Percentiles rank a stretch among this genome's conserved stretches.
Evolutionary conservation across 345 rosid species (phyloP).

Genomic region (Trapa bicornis): DNA sequence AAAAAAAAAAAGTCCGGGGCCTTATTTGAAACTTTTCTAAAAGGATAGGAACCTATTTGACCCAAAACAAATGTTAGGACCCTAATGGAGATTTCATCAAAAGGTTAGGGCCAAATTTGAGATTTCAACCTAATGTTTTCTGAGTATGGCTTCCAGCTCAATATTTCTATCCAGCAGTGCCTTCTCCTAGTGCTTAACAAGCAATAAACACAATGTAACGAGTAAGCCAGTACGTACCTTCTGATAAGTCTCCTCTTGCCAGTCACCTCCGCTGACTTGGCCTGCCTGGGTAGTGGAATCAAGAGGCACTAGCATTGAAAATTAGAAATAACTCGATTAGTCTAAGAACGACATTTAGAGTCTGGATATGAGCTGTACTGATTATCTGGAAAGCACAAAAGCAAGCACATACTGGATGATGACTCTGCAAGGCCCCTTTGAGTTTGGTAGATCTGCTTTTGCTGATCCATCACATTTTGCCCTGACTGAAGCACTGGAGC

Average conservation of each 20-base stretch:
- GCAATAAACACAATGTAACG: neutral
- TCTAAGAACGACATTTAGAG: neutral
- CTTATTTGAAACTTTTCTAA: no score
- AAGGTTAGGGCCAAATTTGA: no score
- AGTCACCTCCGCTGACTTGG: slow-evolving; percentile 54
- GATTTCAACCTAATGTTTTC: no score
- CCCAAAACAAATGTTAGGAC: no score
- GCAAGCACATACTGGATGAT: slow-evolving; percentile 54
- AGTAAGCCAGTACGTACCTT: slow-evolving; percentile 34
- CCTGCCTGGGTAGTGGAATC: slow-evolving; percentile 62
- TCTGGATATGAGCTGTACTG: neutral
- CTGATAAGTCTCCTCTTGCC: slow-evolving; percentile 89
- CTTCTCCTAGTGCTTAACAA: neutral
- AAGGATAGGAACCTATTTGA: no score
- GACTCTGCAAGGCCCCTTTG: slow-evolving; percentile 65
- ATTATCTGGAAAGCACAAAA: neutral
- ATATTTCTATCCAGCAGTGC: neutral
- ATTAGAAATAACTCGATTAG: neutral
- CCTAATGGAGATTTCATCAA: no score
- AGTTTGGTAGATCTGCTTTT: slow-evolving; percentile 71
- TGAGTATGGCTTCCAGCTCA: no score
- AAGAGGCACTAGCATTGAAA: slow-evolving; percentile 37
- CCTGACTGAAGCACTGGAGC: slow-evolving; percentile 58
- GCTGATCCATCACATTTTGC: slow-evolving; percentile 74
- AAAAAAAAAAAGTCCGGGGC: no score